Percentiles rank a stretch among this genome's conserved stretches.
These are phyloP conservation scores for Mycena galopus DNA, from an alignment of 768 basidiomycete genomes.

Conservation along the genomic window DNA sequence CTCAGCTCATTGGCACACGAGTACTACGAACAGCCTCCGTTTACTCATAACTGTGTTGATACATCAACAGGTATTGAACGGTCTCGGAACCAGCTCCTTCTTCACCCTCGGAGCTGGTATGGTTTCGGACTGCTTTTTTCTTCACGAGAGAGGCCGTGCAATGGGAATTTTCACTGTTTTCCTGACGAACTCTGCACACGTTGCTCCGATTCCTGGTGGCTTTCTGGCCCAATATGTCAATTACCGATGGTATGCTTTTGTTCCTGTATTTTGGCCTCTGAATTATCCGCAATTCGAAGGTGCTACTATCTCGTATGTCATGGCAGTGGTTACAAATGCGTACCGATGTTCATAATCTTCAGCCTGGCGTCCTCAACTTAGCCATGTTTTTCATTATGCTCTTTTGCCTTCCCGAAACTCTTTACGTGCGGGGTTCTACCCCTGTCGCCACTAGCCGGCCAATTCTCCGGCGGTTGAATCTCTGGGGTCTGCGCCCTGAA, in stretches of 20 bases:
- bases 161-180: slow-evolving; percentile 38
- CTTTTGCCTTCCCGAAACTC: slow-evolving; percentile 37
- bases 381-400: slow-evolving; percentile 36
- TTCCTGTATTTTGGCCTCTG: background rate
- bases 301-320: slow-evolving; percentile 36
- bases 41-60: background rate
- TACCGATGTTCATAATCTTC: background rate
- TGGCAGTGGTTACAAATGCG: background rate
- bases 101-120: slow-evolving; percentile 38
- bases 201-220: slow-evolving; percentile 33
- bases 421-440: slow-evolving; percentile 26
- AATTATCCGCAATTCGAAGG: slow-evolving; percentile 4
- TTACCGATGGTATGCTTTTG: slow-evolving; percentile 23
- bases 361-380: slow-evolving; percentile 36
- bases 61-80: slow-evolving; percentile 30
- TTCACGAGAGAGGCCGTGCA: slow-evolving; percentile 39
- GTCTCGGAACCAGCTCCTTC: slow-evolving; percentile 35
- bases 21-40: slow-evolving; percentile 12
- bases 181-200: slow-evolving; percentile 34
- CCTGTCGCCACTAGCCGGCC: slow-evolving; percentile 26
- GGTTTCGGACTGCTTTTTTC: slow-evolving; percentile 39
- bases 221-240: slow-evolving; percentile 32
- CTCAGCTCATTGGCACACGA: slow-evolving; percentile 38
- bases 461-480: slow-evolving; percentile 26
- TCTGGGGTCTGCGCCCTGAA: slow-evolving; percentile 33